These are phyloP conservation scores for Rhododendron simsii DNA, from an alignment of 148 eudicot genomes.

Conservation along the genomic window DNA sequence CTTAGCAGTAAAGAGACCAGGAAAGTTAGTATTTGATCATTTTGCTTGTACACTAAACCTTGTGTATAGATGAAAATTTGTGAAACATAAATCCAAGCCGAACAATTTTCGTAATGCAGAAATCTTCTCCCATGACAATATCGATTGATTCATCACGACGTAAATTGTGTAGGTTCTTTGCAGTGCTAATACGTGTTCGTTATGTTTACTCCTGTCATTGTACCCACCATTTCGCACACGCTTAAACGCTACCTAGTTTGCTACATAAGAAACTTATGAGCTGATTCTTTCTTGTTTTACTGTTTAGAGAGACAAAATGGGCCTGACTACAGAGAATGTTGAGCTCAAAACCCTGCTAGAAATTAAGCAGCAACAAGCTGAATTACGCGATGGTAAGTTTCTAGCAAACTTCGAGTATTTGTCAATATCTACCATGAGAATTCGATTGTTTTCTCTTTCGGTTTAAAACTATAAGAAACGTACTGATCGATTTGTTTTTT, in stretches of 20 bases:
- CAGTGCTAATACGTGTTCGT: background rate
- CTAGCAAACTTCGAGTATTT: background rate
- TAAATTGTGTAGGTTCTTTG: background rate
- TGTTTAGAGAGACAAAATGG: slow-evolving; percentile 37
- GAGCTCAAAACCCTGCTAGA: slow-evolving; percentile 38
- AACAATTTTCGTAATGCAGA: background rate
- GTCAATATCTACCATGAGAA: background rate
- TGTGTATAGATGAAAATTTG: background rate
- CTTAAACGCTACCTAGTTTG: background rate
- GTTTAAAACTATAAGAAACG: background rate
- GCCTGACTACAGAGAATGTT: slow-evolving; percentile 30
- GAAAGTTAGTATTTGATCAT: background rate
- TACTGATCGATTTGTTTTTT: background rate
- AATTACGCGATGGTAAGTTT: slow-evolving; percentile 47
- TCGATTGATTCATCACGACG: background rate
- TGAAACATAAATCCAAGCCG: background rate
- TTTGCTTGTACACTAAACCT: background rate
- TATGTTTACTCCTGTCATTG: too few species aligned
- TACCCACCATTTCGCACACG: too few species aligned
- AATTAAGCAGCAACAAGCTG: slow-evolving; percentile 47
- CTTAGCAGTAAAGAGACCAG: background rate
- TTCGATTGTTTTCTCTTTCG: background rate
- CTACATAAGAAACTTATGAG: background rate
- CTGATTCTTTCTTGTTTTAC: background rate
- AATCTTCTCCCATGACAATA: background rate